A percentile compares a stretch with the other conserved stretches of the same genome.
Conservation (phyloP, 495 filamentous ascomycete genomes). For the Melanomma pulvis-pyrius region DNA sequence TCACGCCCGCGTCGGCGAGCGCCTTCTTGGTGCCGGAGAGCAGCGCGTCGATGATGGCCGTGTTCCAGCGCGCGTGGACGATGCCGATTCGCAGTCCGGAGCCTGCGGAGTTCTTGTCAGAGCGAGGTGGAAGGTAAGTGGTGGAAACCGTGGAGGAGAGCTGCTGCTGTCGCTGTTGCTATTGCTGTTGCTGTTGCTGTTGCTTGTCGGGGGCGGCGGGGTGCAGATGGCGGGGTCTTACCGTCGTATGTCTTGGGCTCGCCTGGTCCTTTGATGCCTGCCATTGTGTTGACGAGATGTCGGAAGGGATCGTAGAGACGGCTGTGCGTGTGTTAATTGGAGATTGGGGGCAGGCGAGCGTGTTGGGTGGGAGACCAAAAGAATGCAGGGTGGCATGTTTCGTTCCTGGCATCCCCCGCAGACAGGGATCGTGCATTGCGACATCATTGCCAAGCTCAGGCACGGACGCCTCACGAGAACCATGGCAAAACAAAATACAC, state of each 20-base stretch:
- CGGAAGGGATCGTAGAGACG: not conserved
- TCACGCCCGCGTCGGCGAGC: conserved; percentile 72
- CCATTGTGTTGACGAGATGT: conserved; percentile 10
- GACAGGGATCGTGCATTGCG: conserved; percentile 11
- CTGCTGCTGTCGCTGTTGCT: not conserved
- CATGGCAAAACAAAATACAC: not conserved
- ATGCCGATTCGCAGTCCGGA: conserved; percentile 87
- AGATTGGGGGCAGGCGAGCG: not conserved
- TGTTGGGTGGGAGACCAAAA: not conserved
- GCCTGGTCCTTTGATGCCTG: conserved; percentile 36
- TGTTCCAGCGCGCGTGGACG: conserved; percentile 95
- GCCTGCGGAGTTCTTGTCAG: conserved; percentile 53
- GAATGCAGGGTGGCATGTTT: not conserved
- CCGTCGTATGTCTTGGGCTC: conserved; percentile 36
- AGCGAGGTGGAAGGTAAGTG: not conserved
- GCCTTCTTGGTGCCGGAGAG: conserved; percentile 70
- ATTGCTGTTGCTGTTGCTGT: not conserved
- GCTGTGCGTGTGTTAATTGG: not conserved
- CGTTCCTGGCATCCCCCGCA: conserved; percentile 13
- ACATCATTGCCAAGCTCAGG: not conserved
- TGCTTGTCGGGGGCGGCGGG: not conserved
- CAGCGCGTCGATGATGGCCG: conserved; percentile 72
- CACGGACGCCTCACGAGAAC: conserved; percentile 3
- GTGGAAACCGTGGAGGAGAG: too few species aligned
- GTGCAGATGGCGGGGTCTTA: conserved; percentile 7